Evolutionary conservation across 2,329 filamentous ascomycete species (phyloP).

Genomic region (Samsoniella hepiali): DNA sequence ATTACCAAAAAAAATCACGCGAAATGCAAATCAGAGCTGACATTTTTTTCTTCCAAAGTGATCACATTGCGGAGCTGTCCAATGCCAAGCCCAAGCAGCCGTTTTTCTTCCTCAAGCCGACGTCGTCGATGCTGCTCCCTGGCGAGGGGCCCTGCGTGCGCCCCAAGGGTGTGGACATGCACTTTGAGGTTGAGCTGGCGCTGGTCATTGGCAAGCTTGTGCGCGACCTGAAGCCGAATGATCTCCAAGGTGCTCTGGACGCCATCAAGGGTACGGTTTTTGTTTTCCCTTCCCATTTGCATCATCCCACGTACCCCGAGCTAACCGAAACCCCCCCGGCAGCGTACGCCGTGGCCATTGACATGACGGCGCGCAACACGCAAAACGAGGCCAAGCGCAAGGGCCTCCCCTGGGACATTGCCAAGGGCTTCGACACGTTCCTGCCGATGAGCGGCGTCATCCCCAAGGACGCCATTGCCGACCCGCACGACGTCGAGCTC

Average conservation of each 20-base stretch:
- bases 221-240: constrained; percentile 70
- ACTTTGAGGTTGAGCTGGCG: constrained; percentile 94
- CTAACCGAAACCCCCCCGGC: background rate
- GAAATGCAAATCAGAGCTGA: constrained; percentile 24
- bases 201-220: constrained; percentile 81
- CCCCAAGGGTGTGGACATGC: constrained; percentile 78
- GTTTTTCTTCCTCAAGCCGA: constrained; percentile 98
- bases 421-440: constrained; percentile 98
- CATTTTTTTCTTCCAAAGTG: constrained; percentile 50
- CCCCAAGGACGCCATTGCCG: constrained; percentile 71
- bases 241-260: constrained; percentile 72
- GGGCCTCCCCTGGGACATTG: constrained; percentile 92
- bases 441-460: constrained; percentile 82
- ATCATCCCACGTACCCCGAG: no score
- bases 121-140: constrained; percentile 79
- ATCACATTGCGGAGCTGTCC: constrained; percentile 90
- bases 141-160: constrained; percentile 75
- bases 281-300: no score
- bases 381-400: constrained; percentile 98
- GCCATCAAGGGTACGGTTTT: constrained; percentile 67
- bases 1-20: constrained; percentile 21
- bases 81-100: constrained; percentile 86
- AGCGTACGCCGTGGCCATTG: constrained; percentile 89
- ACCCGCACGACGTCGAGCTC: constrained; percentile 86
- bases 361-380: constrained; percentile 94